Percentiles rank a stretch among this genome's conserved stretches.
Conservation (phyloP, 306 rosid species). For the Cucumis cinereus region DNA sequence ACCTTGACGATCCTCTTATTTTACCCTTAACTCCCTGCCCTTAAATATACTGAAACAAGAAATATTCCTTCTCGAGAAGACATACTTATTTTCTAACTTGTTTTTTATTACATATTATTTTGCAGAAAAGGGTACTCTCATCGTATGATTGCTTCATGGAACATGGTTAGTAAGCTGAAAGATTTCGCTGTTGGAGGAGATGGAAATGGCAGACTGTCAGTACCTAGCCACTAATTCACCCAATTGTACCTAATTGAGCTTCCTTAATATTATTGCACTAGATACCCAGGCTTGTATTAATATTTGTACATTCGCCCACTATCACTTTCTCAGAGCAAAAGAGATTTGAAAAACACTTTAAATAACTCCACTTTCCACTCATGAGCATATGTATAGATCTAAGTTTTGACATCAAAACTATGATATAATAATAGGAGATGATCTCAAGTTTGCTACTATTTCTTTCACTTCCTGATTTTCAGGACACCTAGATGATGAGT, state of each 20-base stretch:
- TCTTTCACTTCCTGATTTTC: neutral
- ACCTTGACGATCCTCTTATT: neutral
- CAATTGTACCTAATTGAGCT: neutral
- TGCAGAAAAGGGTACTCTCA: conserved; percentile 67
- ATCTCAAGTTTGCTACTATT: neutral
- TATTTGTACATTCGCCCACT: neutral
- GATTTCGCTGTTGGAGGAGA: neutral
- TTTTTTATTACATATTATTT: neutral
- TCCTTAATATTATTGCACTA: neutral
- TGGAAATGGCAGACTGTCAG: neutral
- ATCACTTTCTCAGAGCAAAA: neutral
- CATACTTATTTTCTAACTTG: neutral
- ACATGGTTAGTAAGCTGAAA: conserved; percentile 10
- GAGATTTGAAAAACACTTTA: neutral
- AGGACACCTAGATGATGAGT: too few species aligned
- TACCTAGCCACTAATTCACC: neutral
- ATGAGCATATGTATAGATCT: neutral
- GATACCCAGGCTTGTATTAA: neutral
- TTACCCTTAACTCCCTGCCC: neutral
- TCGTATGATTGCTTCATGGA: conserved; percentile 39
- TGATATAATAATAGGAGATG: neutral
- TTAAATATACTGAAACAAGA: neutral
- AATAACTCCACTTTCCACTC: neutral
- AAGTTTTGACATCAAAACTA: neutral
- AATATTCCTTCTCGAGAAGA: neutral